Conservation (phyloP, 116 monocot species). For the Dioscorea cayenensis region DNA sequence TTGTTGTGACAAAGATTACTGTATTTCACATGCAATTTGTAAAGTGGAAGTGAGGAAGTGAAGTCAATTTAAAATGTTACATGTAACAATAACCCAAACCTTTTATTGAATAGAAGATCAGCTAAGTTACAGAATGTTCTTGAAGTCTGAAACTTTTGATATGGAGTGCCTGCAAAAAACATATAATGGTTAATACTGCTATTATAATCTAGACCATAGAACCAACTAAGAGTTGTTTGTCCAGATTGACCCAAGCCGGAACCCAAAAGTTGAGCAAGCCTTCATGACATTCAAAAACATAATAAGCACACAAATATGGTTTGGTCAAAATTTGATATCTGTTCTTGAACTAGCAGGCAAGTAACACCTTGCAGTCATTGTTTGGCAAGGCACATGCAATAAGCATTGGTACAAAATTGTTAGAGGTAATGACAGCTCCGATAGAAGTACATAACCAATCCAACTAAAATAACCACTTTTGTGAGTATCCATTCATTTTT, state of each 20-base stretch:
- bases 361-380: too few species aligned
- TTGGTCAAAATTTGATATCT: too few species aligned
- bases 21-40: not conserved
- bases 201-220: not conserved
- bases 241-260: not conserved
- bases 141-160: conserved; percentile 21
- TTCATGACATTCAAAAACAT: not conserved
- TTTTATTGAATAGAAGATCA: conserved; percentile 66
- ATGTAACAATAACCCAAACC: conserved; percentile 19
- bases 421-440: too few species aligned
- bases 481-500: too few species aligned
- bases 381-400: too few species aligned
- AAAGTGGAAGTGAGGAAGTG: not conserved
- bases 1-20: not conserved
- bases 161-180: conserved; percentile 33
- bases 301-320: too few species aligned
- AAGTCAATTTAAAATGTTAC: not conserved
- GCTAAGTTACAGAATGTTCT: conserved; percentile 49
- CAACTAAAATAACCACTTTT: too few species aligned
- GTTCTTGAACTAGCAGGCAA: too few species aligned
- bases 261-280: not conserved
- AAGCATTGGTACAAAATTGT: too few species aligned
- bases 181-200: not conserved
- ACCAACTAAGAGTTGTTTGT: not conserved
- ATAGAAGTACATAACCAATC: too few species aligned